A percentile compares a stretch with the other conserved stretches of the same genome.
Conservation (phyloP, 2,329 filamentous ascomycete species). For the Diplodia seriata region DNA sequence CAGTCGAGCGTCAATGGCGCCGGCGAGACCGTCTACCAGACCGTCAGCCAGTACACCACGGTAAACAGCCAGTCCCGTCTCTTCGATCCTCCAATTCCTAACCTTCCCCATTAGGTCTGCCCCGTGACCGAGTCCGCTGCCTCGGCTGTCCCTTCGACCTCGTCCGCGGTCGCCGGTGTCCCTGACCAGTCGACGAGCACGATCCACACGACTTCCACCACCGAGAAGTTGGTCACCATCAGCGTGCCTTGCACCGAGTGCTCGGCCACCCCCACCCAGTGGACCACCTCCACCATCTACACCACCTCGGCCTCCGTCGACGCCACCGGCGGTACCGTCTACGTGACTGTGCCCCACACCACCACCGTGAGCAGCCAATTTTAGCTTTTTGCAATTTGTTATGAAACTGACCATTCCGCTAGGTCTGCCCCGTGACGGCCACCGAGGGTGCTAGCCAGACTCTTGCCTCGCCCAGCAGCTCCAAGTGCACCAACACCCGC, state of each 20-base stretch:
- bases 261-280: conserved; percentile 18
- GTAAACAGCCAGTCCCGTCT: not conserved
- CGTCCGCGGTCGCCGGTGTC: not conserved
- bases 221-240: conserved; percentile 14
- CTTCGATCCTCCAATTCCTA: not conserved
- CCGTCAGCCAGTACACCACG: conserved; percentile 10
- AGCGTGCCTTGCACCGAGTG: conserved; percentile 5
- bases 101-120: conserved; percentile 16
- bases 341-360: conserved; percentile 27
- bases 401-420: not conserved
- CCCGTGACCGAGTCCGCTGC: not conserved
- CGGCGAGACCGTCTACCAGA: conserved; percentile 1
- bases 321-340: conserved; percentile 13
- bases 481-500: conserved; percentile 28
- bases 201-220: conserved; percentile 22
- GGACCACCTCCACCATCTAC: conserved; percentile 31
- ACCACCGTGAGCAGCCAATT: conserved; percentile 15
- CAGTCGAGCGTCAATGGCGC: conserved; percentile 5
- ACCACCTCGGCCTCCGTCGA: conserved; percentile 25
- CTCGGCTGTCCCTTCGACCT: too few species aligned
- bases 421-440: conserved; percentile 32
- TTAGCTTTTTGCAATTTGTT: not conserved
- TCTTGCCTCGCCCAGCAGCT: not conserved
- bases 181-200: conserved; percentile 18
- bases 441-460: conserved; percentile 13